Base-by-base conservation (phyloP, 352 stramenopile genomes). In the Pythium vanterpoolii region DNA sequence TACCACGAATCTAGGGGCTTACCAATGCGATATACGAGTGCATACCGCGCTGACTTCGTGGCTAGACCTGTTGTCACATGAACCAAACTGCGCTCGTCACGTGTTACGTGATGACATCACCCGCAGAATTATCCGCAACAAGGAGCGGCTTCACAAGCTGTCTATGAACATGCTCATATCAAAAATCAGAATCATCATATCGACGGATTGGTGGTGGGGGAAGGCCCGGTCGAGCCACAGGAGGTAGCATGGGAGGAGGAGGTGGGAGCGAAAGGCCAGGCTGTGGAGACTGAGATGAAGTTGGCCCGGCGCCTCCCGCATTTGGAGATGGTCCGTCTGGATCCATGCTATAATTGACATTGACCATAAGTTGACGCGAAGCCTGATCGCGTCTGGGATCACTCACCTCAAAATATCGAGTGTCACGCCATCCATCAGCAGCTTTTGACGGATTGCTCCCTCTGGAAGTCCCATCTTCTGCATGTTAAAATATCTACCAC, bases 401-500 rank as follows among this genome's bases (percentile, higher is more conserved):
- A 66, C 61, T 48, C 71, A 89, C 84, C 79, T 87, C 14, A 94
- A 57, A 58, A 94, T 90, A 43, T 90, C 82, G 0, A 79, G 44
- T 6, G 71, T 80, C 16, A 94, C 69, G 24, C 80, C 82, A 54
- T 94, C 82, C 76, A 94, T 83, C 66, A 77, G 74, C 26, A 94
- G 49, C 56, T 94, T 94, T 43, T 94, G 84, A 28, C 85, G 73
- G 67, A 94, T 91, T 4, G 87, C 72, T 0, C 77, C 79, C 39
- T 94, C 84, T 0, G 84, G 82, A 68, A 94, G 83, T 1, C 80
- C 82, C 39, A 94, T 69, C 54, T 91, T 92, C 34, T 77, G 69
- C 84, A 94, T 94, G 65, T 72, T 89, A 54, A 94, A 94, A 64
- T 92, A 93, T 59, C 83, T 18, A 56, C 16, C 40, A n/a, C 24